Percentiles rank a stretch among this genome's conserved stretches.
Conservation (phyloP, 495 filamentous ascomycete genomes). For the Tricharina praecox region DNA sequence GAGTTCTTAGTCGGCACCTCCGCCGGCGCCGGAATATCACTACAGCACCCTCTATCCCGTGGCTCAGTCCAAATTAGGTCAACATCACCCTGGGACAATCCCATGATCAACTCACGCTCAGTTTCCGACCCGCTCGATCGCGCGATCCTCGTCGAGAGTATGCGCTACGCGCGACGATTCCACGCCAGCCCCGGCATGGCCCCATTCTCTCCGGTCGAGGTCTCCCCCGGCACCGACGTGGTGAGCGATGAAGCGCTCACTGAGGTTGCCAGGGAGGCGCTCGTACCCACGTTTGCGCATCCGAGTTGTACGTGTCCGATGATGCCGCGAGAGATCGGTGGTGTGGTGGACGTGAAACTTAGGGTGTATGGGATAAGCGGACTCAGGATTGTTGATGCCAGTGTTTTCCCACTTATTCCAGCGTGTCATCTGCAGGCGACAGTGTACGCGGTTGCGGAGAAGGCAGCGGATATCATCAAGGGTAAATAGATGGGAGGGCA, state of each 20-base stretch:
- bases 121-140: constrained; percentile 32
- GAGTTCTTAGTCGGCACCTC: not conserved
- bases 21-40: constrained; percentile 1
- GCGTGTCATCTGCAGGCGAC: constrained; percentile 36
- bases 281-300: constrained; percentile 25
- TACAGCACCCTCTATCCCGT: constrained; percentile 29
- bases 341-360: constrained; percentile 32
- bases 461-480: constrained; percentile 35
- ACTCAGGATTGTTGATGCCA: constrained; percentile 38
- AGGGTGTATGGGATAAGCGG: constrained; percentile 35
- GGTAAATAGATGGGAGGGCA: no score
- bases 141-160: constrained; percentile 28
- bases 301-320: constrained; percentile 32
- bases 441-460: constrained; percentile 45
- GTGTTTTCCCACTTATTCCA: constrained; percentile 41
- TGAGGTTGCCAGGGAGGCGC: not conserved
- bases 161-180: constrained; percentile 28
- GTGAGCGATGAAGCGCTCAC: not conserved
- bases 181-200: constrained; percentile 28
- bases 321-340: constrained; percentile 33
- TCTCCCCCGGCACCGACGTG: not conserved
- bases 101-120: constrained; percentile 27
- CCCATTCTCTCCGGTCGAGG: constrained; percentile 12
- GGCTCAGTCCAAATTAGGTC: constrained; percentile 30
- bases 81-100: constrained; percentile 27